Base-by-base conservation (phyloP, 2,329 filamentous ascomycete species). In the Trichoderma asperellum region DNA sequence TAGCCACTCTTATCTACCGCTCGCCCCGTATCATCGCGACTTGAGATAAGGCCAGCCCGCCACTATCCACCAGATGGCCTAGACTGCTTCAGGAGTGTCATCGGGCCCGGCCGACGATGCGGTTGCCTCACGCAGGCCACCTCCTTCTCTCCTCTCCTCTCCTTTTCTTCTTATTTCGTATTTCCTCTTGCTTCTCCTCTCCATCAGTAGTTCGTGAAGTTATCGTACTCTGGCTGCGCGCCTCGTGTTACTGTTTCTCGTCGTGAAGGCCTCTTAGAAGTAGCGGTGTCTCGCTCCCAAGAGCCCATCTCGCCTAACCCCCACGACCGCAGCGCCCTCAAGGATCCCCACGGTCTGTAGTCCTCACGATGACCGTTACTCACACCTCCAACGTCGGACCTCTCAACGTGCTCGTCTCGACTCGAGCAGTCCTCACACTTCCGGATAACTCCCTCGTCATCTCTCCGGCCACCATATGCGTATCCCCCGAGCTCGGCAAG, bases 401-500 rank as follows among this genome's bases (percentile, higher is more conserved):
- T 53, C 76, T 94, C 75, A 89, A 88, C 55, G 92, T 97, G 70
- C 86, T 98, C 69, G 91, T 91, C 69, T 98, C 96, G 1, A 92
- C 91, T 32, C 88, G 94, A 75, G 92, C 92, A 69, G 89, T 98
- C 62, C 84, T 98, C 74, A 91, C 91, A 57, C 89, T 91, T 69
- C 85, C 88, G 55, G 85, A 89, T 72, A 82, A 88, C 74, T 83
- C 83, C 29, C 84, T 90, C 40, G 68, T 86, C 32, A 81, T 97
- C 57, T 93, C 91, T 2, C 90, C 94, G 24, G 95, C 93, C 70
- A 97, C 94, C 14, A 89, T 99, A 70, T 86, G 91, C 68, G 84
- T 97, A 74, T 97, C 93, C 2, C 87, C 88, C 7, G 78, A 79
- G 53, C 94, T 93, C 0, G 96, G 96, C 76, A 97, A 94, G 82